Base-by-base conservation (phyloP, 306 rosid genomes). In the Dalbergia oliveri region DNA sequence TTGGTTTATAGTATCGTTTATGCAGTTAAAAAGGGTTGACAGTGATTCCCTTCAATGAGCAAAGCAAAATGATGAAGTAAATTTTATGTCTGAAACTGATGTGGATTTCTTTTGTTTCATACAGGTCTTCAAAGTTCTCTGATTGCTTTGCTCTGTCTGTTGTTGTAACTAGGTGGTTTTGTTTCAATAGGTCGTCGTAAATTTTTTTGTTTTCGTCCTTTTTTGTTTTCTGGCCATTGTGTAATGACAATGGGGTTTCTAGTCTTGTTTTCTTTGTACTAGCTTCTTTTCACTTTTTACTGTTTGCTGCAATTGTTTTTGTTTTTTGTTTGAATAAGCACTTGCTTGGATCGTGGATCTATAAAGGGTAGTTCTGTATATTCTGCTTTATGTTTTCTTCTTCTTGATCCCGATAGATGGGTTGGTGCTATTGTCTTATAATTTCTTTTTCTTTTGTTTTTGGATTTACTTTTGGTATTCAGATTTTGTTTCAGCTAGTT, bases 71-170 rank as follows among this genome's bases (percentile, higher is more conserved):
- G 90, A 84, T 81, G 86, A 87, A 50, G 6, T 47, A 35, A 50
- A 4, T 56, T 60, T 66, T 26, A 8, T 76, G 45, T 78, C 90
- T 78, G 90, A 84, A 78, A 49, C 57, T 66, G 63, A 75, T 84
- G 86, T 70, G 18, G 88, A 87, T 6, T 1, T 47, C n/a, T 66
- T 54, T 23, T 39, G 50, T 59, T 11, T 78, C 56, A 57, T 77
- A 13, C 47, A 49, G 57, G 80, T 31, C 90, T 87, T 87, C 88
- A 78, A 78, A 87, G 90, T 87, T 87, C 88, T 87, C 88, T 84
- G 88, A 87, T 84, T 81, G 88, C 86, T 84, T 84, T 78, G 71
- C 56, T 44, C 9, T 58, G 0, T 53, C 51, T 33, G 14, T 19
- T 70, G 14, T 64, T 50, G 21, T 80, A 26, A 39, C 66, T 58